Evolutionary conservation across 2,329 filamentous ascomycete genomes (phyloP).

Genomic region (Myriosclerotinia curreyana): DNA sequence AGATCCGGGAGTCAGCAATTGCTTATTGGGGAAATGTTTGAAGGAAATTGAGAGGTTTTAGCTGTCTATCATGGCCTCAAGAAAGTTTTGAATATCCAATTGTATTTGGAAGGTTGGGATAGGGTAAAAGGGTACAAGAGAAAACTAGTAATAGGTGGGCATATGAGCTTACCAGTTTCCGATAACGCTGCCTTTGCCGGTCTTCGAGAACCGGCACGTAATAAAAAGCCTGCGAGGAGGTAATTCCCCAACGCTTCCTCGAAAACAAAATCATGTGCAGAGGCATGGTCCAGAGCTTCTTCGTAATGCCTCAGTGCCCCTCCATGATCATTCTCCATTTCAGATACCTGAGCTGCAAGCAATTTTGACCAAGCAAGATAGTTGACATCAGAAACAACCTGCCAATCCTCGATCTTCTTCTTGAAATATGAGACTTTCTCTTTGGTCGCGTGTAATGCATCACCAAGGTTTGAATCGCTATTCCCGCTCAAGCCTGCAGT

Average conservation of each 20-base stretch:
- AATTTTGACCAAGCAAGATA: constrained; percentile 68
- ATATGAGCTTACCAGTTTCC: constrained; percentile 47
- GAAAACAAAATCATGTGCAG: constrained; percentile 62
- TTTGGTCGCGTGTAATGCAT: constrained; percentile 49
- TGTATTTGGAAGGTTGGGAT: too few species aligned
- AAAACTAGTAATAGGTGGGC: too few species aligned
- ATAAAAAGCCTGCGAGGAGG: constrained; percentile 68
- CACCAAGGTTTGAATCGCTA: constrained; percentile 44
- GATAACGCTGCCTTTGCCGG: constrained; percentile 67
- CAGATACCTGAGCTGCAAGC: constrained; percentile 65
- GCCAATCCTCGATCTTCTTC: constrained; percentile 62
- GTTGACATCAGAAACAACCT: constrained; percentile 64
- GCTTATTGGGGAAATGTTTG: too few species aligned
- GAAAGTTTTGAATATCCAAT: too few species aligned
- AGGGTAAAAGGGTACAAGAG: too few species aligned
- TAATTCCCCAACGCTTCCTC: constrained; percentile 74
- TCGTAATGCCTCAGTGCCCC: constrained; percentile 64
- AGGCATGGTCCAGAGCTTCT: constrained; percentile 66
- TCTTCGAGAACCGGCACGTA: constrained; percentile 61
- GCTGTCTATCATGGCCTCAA: too few species aligned
- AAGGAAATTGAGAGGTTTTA: too few species aligned
- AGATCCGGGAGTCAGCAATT: too few species aligned
- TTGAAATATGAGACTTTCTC: constrained; percentile 53
- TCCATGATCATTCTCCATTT: constrained; percentile 57
- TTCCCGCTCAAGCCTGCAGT: constrained; percentile 41